Conservation (phyloP, 495 filamentous ascomycete species). For the Xylaria castorea region DNA sequence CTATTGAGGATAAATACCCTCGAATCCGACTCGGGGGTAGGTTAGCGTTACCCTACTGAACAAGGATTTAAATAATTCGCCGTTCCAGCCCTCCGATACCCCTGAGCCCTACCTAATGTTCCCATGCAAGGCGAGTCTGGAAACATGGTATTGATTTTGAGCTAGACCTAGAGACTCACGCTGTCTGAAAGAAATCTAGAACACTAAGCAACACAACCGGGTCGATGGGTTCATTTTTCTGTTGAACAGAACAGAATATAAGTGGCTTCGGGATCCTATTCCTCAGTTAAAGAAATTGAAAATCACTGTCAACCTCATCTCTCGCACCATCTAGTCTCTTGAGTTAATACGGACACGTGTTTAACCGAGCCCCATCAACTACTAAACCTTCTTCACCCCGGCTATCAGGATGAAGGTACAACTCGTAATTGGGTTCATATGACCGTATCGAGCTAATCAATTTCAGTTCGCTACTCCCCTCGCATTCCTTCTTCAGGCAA, state of each 20-base stretch:
- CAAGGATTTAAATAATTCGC: conserved; percentile 15
- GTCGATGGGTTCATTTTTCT: conserved; percentile 4
- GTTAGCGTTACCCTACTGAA: conserved; percentile 8
- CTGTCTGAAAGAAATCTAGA: conserved; percentile 8
- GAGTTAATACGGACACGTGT: neutral
- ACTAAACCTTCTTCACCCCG: neutral
- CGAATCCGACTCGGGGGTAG: neutral
- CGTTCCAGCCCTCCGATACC: conserved; percentile 19
- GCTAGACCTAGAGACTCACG: neutral
- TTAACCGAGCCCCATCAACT: neutral
- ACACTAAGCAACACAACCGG: conserved; percentile 2
- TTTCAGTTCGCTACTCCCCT: conserved; percentile 6
- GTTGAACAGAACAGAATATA: neutral
- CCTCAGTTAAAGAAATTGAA: neutral
- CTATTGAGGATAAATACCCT: conserved; percentile 7
- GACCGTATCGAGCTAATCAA: neutral
- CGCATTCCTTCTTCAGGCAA: neutral
- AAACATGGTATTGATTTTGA: conserved; percentile 16
- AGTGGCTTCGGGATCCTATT: neutral
- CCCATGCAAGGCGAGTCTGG: neutral
- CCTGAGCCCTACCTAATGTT: conserved; percentile 7
- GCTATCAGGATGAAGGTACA: conserved; percentile 19
- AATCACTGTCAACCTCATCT: neutral
- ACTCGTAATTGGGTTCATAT: neutral
- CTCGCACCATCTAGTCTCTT: neutral